Base-by-base conservation (phyloP, 352 stramenopile species). In the Nothophytophthora sp. region DNA sequence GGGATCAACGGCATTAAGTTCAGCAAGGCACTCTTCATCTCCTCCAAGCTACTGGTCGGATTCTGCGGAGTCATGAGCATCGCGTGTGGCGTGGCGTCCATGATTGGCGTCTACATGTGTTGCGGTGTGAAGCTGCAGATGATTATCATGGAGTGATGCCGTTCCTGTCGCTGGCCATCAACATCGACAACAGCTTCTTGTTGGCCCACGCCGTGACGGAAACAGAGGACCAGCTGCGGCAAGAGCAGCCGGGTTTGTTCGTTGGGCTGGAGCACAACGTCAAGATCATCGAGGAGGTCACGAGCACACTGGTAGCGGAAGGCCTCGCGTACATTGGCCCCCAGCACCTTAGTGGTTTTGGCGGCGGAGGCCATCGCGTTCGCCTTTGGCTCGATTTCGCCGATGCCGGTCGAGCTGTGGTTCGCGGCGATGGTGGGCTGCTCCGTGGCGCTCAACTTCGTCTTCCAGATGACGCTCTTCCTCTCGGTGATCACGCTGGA, bases 81-180 rank as follows among this genome's bases (percentile, higher is more conserved):
- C 41, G 64, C 84, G 24, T 67, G 77, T 18, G 70, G 71, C 40
- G 76, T 88, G 41, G 60, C 70, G 12, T 67, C 69, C 18, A 88
- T 74, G 8, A 84, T 88, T 29, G 76, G 71, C 22, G 47, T 88
- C 19, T 88, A 81, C 63, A 79, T 77, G 55, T 86, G 73, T 73
- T 60, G 50, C 28, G 68, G 67, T 12, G 76, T 76, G 22, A 81
- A 83, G 40, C 57, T 88, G n/a, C 76, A 88, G 54, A 42, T 88
- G 12, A 80, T 88, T 24, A 83, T 88, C 36, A 86, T 88, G 69
- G 76, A 88, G 76, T 88, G 15, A 72, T 88, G 23, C 76, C 76
- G 20, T 88, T 88, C 52, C 51, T 88, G 34, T 79, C 76, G 38
- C 55, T 88, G 22, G 76, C 76, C 3, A 88, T 88, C 25, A 74